phyloP scores from a whole-genome alignment of 1,139 yeast species.

The Hansenula anomala region DNA sequence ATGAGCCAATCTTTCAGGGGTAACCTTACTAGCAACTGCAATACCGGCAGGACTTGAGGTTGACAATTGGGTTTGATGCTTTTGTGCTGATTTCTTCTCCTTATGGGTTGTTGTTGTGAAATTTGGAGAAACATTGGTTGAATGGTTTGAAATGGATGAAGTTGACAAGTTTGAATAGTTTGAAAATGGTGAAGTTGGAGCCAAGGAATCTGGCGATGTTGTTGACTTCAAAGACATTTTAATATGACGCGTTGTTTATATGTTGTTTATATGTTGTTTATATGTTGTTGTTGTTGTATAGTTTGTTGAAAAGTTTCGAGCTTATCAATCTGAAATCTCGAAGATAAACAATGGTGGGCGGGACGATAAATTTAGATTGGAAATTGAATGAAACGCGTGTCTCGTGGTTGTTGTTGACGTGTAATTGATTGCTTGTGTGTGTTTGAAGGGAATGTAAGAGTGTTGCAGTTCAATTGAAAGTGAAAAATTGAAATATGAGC shows the following conservation, averaged over 20 bases:
- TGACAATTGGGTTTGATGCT: slow-evolving; percentile 36
- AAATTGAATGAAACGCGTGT: too few species aligned
- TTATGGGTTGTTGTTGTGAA: slow-evolving; percentile 16
- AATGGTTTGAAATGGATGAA: slow-evolving; percentile 13
- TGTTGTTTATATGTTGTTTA: background rate
- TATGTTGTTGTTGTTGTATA: background rate
- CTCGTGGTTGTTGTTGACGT: too few species aligned
- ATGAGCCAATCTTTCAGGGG: slow-evolving; percentile 72
- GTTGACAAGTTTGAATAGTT: slow-evolving; percentile 12
- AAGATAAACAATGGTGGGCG: background rate
- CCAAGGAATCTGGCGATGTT: slow-evolving; percentile 17
- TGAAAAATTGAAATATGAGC: too few species aligned
- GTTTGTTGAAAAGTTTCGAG: background rate
- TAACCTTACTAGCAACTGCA: slow-evolving; percentile 83
- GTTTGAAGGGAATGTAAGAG: too few species aligned
- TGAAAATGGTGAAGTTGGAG: slow-evolving; percentile 22
- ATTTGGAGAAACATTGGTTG: slow-evolving; percentile 13
- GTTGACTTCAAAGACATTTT: slow-evolving; percentile 2
- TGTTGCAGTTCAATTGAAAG: too few species aligned
- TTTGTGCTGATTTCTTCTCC: slow-evolving; percentile 20
- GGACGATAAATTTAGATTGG: background rate
- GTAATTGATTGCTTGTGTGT: too few species aligned
- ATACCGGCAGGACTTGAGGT: slow-evolving; percentile 87
- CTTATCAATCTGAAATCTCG: background rate
- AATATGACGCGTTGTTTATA: background rate